These are phyloP conservation scores for Penicillium frequentans DNA, from an alignment of 2,329 filamentous ascomycete species.

Conservation along the genomic window DNA sequence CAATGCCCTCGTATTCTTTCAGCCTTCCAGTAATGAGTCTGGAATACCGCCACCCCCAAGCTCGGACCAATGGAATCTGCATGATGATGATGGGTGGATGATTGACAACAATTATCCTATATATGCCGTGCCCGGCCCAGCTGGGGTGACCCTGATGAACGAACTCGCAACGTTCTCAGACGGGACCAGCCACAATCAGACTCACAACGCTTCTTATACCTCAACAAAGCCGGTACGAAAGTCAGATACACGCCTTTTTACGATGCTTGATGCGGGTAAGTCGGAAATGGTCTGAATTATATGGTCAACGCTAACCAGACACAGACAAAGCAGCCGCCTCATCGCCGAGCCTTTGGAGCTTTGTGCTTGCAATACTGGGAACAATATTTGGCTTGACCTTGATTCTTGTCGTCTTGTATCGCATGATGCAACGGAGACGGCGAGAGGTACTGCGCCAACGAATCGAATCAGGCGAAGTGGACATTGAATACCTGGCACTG, in stretches of 20 bases:
- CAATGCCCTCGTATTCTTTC: slow-evolving; percentile 59
- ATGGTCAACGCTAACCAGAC: slow-evolving; percentile 39
- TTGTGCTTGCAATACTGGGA: slow-evolving; percentile 75
- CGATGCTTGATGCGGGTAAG: slow-evolving; percentile 49
- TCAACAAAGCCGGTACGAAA: neutral
- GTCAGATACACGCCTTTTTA: slow-evolving; percentile 46
- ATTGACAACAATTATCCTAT: slow-evolving; percentile 71
- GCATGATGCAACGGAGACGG: slow-evolving; percentile 71
- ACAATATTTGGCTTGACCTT: slow-evolving; percentile 70
- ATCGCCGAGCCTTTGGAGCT: slow-evolving; percentile 78
- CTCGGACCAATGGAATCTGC: slow-evolving; percentile 68
- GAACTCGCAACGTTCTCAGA: slow-evolving; percentile 76
- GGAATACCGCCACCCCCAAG: slow-evolving; percentile 65
- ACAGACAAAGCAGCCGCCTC: slow-evolving; percentile 35
- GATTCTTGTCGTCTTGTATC: slow-evolving; percentile 68
- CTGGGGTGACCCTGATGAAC: slow-evolving; percentile 68
- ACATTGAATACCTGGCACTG: slow-evolving; percentile 82
- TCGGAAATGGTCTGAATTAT: neutral
- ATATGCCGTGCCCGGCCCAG: slow-evolving; percentile 72
- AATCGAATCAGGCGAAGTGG: slow-evolving; percentile 75
- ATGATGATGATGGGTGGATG: slow-evolving; percentile 72
- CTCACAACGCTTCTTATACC: neutral
- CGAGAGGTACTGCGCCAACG: slow-evolving; percentile 67
- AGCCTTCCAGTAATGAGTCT: slow-evolving; percentile 46
- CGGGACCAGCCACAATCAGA: slow-evolving; percentile 56